These are phyloP conservation scores for Talaromyces verruculosus DNA, from an alignment of 2,329 filamentous ascomycete species.

Conservation along the genomic window DNA sequence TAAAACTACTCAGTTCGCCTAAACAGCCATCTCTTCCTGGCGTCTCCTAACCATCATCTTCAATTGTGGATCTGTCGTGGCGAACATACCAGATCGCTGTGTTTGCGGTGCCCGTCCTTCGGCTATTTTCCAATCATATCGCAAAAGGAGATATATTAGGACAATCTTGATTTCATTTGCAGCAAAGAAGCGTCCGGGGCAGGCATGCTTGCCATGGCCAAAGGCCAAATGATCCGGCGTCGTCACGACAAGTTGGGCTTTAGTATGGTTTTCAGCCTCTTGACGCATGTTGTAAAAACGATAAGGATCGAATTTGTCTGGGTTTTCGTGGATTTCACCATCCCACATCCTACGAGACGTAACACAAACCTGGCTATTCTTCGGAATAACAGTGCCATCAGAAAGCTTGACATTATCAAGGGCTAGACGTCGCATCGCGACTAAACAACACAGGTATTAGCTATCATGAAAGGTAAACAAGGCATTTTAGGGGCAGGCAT, in stretches of 20 bases:
- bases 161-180: conserved; percentile 30
- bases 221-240: conserved; percentile 53
- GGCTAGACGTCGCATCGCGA: conserved; percentile 18
- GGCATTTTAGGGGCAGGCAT: neutral
- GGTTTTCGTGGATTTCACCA: conserved; percentile 44
- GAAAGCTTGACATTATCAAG: conserved; percentile 24
- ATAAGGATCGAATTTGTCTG: conserved; percentile 51
- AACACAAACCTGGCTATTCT: conserved; percentile 40
- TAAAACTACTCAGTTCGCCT: neutral
- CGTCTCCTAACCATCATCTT: conserved; percentile 11
- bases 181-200: conserved; percentile 35
- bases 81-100: neutral
- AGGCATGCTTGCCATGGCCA: conserved; percentile 56
- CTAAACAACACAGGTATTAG: conserved; percentile 13
- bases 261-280: neutral
- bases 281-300: conserved; percentile 37
- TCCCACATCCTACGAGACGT: conserved; percentile 42
- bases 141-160: conserved; percentile 30
- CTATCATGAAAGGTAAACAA: neutral
- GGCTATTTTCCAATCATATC: conserved; percentile 28
- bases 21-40: conserved; percentile 15
- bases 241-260: neutral
- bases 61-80: neutral
- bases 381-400: conserved; percentile 49
- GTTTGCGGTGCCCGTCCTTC: conserved; percentile 15